A percentile compares a stretch with the other conserved stretches of the same genome.
Conservation (phyloP, 106 monocot genomes). For the Acanthochlamys bracteata region DNA sequence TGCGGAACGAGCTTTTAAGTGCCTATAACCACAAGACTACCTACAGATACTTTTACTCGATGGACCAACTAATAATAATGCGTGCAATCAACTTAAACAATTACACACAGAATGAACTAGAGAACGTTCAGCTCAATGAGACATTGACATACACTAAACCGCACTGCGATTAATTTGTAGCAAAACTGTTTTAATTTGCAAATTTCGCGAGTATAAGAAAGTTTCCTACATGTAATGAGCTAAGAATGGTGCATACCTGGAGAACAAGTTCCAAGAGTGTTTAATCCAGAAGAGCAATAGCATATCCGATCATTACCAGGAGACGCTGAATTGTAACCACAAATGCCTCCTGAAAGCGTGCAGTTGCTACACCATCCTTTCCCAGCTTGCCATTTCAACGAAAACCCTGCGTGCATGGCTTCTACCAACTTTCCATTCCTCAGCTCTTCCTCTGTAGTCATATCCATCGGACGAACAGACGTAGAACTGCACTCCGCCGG, state of each 20-base stretch:
- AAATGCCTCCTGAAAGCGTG: conserved; percentile 11
- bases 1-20: no score
- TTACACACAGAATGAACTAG: no score
- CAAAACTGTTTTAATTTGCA: no score
- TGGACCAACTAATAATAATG: no score
- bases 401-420: conserved; percentile 9
- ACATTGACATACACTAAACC: no score
- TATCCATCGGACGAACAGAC: not conserved
- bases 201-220: no score
- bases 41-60: no score
- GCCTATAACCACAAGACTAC: no score
- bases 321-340: not conserved
- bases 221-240: not conserved
- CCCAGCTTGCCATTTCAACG: conserved; percentile 8
- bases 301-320: not conserved
- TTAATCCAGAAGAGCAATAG: conserved; percentile 1
- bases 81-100: no score
- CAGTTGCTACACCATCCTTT: conserved; percentile 10
- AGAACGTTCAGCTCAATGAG: no score
- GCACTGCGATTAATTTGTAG: no score
- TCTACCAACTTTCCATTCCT: not conserved
- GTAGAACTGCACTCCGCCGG: not conserved
- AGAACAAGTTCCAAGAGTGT: not conserved
- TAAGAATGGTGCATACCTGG: not conserved
- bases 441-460: not conserved